These are phyloP conservation scores for Leccinum pallidistipes DNA, from an alignment of 1,284 basidiomycete species.

Conservation along the genomic window DNA sequence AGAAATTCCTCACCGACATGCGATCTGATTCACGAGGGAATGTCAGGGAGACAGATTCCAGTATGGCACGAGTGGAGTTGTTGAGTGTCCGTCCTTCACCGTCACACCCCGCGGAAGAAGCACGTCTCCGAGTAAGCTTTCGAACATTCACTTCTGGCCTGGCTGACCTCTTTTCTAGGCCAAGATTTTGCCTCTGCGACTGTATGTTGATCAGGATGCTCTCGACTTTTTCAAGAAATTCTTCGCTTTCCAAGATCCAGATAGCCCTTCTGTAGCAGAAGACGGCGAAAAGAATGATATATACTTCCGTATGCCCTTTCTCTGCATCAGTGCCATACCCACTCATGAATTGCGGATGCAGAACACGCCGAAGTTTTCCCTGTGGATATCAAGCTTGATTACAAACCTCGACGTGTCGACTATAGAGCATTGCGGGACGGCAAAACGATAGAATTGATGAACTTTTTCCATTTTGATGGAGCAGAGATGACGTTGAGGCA, in stretches of 20 bases:
- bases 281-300: slow-evolving; percentile 46
- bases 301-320: slow-evolving; percentile 67
- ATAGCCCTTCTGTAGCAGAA: slow-evolving; percentile 39
- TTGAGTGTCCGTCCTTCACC: slow-evolving; percentile 70
- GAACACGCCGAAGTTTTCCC: slow-evolving; percentile 91
- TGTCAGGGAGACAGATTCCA: slow-evolving; percentile 83
- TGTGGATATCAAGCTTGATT: slow-evolving; percentile 91
- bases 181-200: slow-evolving; percentile 84
- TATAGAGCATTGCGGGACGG: slow-evolving; percentile 92
- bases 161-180: slow-evolving; percentile 48
- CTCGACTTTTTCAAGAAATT: slow-evolving; percentile 97
- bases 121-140: slow-evolving; percentile 71
- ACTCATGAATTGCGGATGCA: slow-evolving; percentile 32
- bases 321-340: not conserved
- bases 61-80: slow-evolving; percentile 91
- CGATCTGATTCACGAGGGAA: slow-evolving; percentile 82
- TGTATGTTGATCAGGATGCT: slow-evolving; percentile 98
- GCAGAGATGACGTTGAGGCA: slow-evolving; percentile 97
- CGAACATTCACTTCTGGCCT: not conserved
- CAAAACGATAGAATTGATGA: slow-evolving; percentile 96
- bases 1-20: slow-evolving; percentile 90
- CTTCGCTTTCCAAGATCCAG: slow-evolving; percentile 82
- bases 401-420: slow-evolving; percentile 97
- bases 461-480: slow-evolving; percentile 99
- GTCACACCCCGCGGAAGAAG: slow-evolving; percentile 71